Percentiles rank a stretch among this genome's conserved stretches.
These are phyloP conservation scores for Penicillium fimorum DNA, from an alignment of 495 filamentous ascomycete genomes.

Conservation along the genomic window DNA sequence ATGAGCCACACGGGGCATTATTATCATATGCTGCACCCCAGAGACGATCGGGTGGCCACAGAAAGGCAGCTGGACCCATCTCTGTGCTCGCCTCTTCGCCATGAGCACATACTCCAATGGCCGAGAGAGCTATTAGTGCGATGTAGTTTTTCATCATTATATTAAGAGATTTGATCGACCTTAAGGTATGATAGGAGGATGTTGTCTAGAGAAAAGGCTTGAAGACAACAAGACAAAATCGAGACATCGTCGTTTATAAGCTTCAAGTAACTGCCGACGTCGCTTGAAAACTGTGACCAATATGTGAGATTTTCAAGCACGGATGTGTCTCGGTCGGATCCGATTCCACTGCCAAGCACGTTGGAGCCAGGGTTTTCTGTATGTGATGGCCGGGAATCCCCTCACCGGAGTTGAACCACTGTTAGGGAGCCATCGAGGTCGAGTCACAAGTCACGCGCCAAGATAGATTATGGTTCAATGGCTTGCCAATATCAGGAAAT, in stretches of 20 bases:
- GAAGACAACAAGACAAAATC: background rate
- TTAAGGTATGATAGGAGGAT: background rate
- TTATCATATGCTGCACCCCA: slow-evolving; percentile 49
- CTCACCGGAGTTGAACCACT: background rate
- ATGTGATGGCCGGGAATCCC: background rate
- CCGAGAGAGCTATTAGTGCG: slow-evolving; percentile 12
- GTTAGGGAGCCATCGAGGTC: background rate
- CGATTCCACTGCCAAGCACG: background rate
- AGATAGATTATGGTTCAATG: background rate
- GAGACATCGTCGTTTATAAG: background rate
- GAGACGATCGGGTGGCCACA: slow-evolving; percentile 50
- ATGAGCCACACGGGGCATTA: slow-evolving; percentile 47
- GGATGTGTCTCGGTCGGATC: background rate
- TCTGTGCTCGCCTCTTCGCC: slow-evolving; percentile 19
- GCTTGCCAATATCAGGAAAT: background rate
- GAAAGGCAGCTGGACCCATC: slow-evolving; percentile 55
- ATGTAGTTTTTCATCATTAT: slow-evolving; percentile 7
- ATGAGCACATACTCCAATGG: slow-evolving; percentile 1
- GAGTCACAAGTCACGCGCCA: background rate
- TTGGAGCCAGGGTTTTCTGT: background rate
- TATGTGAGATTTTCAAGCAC: background rate
- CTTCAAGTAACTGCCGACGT: background rate
- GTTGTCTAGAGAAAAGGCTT: background rate
- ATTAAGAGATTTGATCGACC: background rate
- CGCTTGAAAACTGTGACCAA: background rate